Evolutionary conservation across 177 flowering plant genomes (phyloP).

Genomic region (Vitis hybrid): DNA sequence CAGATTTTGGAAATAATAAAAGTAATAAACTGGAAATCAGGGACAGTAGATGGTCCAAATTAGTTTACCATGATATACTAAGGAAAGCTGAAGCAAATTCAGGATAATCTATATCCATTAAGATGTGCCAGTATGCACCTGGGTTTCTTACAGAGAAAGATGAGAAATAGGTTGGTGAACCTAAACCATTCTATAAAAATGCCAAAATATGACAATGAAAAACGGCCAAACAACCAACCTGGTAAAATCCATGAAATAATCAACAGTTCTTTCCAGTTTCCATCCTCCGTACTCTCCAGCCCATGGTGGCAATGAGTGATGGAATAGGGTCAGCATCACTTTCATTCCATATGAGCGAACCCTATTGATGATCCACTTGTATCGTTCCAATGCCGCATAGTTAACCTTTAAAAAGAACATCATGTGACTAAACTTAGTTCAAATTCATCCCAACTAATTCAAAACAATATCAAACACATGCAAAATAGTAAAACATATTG

Average conservation of each 20-base stretch:
- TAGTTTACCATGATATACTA: too few relatives aligned
- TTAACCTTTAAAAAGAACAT: constrained; percentile 53
- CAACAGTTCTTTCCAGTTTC: constrained; percentile 92
- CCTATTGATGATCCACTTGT: constrained; percentile 84
- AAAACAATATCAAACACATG: neutral
- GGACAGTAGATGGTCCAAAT: too few relatives aligned
- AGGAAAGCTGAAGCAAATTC: too few relatives aligned
- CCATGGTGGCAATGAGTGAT: constrained; percentile 99
- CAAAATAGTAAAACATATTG: too few relatives aligned
- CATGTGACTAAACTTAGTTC: neutral
- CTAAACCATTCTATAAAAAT: too few relatives aligned
- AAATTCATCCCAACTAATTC: neutral
- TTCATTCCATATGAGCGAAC: constrained; percentile 92
- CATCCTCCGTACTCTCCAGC: constrained; percentile 99
- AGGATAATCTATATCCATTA: too few relatives aligned
- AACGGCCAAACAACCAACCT: constrained; percentile 34
- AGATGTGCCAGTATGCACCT: too few relatives aligned
- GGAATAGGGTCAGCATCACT: constrained; percentile 96
- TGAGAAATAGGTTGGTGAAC: too few relatives aligned
- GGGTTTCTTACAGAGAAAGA: too few relatives aligned
- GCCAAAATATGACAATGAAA: too few relatives aligned
- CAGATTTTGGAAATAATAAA: too few relatives aligned
- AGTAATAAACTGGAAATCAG: too few relatives aligned
- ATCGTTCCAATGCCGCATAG: constrained; percentile 89
- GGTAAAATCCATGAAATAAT: constrained; percentile 90